phyloP scores from a whole-genome alignment of 2,329 filamentous ascomycete genomes.

The Ophiostoma tasmaniense region DNA sequence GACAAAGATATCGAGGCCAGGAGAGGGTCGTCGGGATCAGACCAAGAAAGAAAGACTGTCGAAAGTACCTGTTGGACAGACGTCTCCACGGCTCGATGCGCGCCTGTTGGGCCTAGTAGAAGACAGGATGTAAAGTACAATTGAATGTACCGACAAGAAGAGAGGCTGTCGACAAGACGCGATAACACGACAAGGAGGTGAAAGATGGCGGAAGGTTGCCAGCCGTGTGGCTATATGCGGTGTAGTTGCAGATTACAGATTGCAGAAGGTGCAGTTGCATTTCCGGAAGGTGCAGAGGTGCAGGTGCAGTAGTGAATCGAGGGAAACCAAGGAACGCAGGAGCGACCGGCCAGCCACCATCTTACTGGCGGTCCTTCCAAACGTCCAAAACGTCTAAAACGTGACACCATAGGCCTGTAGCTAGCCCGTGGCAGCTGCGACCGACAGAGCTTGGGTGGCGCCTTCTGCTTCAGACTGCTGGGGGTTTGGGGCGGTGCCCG shows the following conservation, averaged over 20 bases:
- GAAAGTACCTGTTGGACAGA: not conserved
- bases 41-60: not conserved
- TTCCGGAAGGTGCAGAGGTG: too few species aligned
- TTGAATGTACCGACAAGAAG: not conserved
- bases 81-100: not conserved
- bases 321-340: not conserved
- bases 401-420: conserved; percentile 1
- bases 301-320: not conserved
- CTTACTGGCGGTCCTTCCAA: not conserved
- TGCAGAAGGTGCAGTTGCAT: too few species aligned
- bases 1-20: not conserved
- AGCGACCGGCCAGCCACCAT: not conserved
- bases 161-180: not conserved
- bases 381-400: not conserved
- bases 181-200: not conserved
- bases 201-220: not conserved
- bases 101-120: not conserved
- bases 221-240: not conserved
- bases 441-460: not conserved
- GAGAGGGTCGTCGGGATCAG: not conserved
- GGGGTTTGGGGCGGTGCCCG: not conserved
- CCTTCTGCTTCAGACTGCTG: not conserved
- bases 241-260: not conserved
- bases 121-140: not conserved
- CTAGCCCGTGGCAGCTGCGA: conserved; percentile 3